A percentile compares a stretch with the other conserved stretches of the same genome.
Conservation (phyloP, 2,329 filamentous ascomycete genomes). For the Byssoonygena ceratinophila region DNA sequence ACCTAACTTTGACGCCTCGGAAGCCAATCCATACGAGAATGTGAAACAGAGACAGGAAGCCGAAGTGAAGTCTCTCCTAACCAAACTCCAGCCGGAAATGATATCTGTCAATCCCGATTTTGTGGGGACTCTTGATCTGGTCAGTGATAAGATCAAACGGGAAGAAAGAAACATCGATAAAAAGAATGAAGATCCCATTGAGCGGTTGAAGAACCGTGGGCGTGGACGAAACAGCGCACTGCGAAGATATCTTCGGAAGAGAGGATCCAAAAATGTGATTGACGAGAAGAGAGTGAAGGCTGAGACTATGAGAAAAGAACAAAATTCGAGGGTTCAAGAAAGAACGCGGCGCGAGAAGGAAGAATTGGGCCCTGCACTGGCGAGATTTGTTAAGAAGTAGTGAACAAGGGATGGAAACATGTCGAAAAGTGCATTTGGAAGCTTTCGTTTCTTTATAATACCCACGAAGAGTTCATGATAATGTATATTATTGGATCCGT, state of each 20-base stretch:
- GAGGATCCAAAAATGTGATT: conserved; percentile 83
- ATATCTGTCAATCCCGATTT: conserved; percentile 89
- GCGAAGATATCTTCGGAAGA: conserved; percentile 82
- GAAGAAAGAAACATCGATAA: conserved; percentile 71
- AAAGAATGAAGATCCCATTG: conserved; percentile 49
- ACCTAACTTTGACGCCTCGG: conserved; percentile 87
- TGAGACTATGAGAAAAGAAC: conserved; percentile 64
- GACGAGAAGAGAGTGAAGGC: conserved; percentile 86
- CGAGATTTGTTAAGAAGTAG: conserved; percentile 56
- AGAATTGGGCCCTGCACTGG: conserved; percentile 75
- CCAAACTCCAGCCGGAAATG: conserved; percentile 95
- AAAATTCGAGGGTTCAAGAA: conserved; percentile 57
- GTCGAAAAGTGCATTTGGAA: not conserved
- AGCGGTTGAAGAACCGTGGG: conserved; percentile 60
- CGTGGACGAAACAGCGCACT: conserved; percentile 83
- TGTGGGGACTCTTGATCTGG: conserved; percentile 74
- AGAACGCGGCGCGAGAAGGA: conserved; percentile 56
- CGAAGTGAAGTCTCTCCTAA: conserved; percentile 80
- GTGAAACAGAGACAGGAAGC: conserved; percentile 82
- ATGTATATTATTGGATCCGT: conserved; percentile 6
- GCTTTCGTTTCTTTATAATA: conserved; percentile 10
- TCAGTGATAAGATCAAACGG: conserved; percentile 64
- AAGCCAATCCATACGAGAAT: conserved; percentile 92
- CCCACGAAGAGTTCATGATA: conserved; percentile 10
- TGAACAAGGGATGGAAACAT: not conserved